Conservation (phyloP, 495 filamentous ascomycete genomes). For the Evernia prunastri region DNA sequence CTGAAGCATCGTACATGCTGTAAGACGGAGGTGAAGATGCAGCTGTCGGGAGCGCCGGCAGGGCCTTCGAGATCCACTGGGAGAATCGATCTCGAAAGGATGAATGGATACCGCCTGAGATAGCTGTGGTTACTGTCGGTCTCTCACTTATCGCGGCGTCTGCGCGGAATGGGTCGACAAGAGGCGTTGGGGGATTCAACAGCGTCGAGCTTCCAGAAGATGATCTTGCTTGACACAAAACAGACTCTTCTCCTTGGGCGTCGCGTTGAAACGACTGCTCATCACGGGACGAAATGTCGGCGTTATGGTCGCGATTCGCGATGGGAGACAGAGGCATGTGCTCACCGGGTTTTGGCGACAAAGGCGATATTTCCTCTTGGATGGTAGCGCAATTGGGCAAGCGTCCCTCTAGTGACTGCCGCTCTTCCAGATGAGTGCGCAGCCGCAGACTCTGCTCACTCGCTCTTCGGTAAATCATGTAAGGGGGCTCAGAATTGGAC, state of each 20-base stretch:
- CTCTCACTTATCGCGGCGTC: not conserved
- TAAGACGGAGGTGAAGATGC: not conserved
- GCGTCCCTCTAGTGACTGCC: conserved; percentile 22
- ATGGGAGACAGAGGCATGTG: conserved; percentile 8
- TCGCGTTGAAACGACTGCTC: not conserved
- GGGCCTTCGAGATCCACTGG: conserved; percentile 15
- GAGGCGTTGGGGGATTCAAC: conserved; percentile 17
- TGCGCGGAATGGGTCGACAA: conserved; percentile 4
- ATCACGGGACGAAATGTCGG: too few relatives aligned
- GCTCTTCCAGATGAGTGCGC: conserved; percentile 26
- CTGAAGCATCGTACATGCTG: conserved; percentile 2
- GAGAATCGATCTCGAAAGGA: conserved; percentile 16
- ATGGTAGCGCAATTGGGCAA: conserved; percentile 22
- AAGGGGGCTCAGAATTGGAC: conserved; percentile 18
- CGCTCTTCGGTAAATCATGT: conserved; percentile 25
- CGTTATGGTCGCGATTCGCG: conserved; percentile 11
- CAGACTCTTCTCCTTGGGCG: not conserved
- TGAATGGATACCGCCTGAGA: conserved; percentile 1
- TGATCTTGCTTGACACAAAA: conserved; percentile 9
- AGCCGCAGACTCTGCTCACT: conserved; percentile 27
- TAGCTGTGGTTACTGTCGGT: not conserved
- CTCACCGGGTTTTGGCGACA: conserved; percentile 5
- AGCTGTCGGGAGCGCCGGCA: not conserved
- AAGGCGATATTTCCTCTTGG: conserved; percentile 23
- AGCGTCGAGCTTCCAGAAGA: conserved; percentile 22